Base-by-base conservation (phyloP, 495 filamentous ascomycete genomes). In the Mytilinidion resinicola region DNA sequence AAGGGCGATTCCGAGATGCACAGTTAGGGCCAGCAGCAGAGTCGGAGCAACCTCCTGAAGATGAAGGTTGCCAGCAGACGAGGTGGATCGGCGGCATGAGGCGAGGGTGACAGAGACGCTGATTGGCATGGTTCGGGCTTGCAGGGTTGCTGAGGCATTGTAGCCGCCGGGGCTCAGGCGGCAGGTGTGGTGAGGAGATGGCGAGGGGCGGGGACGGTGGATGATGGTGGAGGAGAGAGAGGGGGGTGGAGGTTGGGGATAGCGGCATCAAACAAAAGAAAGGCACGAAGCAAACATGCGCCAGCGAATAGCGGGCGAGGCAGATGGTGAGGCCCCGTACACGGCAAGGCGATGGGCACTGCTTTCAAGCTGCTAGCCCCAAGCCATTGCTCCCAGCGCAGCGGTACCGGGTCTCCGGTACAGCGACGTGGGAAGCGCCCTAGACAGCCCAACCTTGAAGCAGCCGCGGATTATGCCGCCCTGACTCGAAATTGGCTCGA, bases 361-460 rank as follows among this genome's bases (percentile, higher is more conserved):
- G n/a, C 15, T 47, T 35, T 53, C 21, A 41, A 53, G 50, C 33
- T 38, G 34, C 12, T 53, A 53, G 15, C n/a, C 14, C 10, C 54
- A 38, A 30, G 61, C 61, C 56, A 56, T 30, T 5, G 1, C 34
- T 19, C n/a, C 62, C 62, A 55, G 61, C 59, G 39, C 49, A 10
- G 8, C 59, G 62, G 62, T 61, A 57, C 34, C 62, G 62, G 59
- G 60, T 54, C 51, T 59, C 62, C 58, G 59, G 55, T 34, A 51
- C 54, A 52, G 44, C 48, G 58, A 61, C 59, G 54, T 61, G 58
- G 62, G 54, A 55, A 47, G 12, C 30, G 55, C 20, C 56, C 50
- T 51, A 20, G 41, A 53, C 21, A 50, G n/a, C 53, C 52, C 43
- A 39, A 56, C 46, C 15, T 39, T 39, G 19, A 56, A 30, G 25